Evolutionary conservation across 495 filamentous ascomycete species (phyloP), one percentile per base, ranked within the genome.

Genomic region (Entonaema liquescens): DNA sequence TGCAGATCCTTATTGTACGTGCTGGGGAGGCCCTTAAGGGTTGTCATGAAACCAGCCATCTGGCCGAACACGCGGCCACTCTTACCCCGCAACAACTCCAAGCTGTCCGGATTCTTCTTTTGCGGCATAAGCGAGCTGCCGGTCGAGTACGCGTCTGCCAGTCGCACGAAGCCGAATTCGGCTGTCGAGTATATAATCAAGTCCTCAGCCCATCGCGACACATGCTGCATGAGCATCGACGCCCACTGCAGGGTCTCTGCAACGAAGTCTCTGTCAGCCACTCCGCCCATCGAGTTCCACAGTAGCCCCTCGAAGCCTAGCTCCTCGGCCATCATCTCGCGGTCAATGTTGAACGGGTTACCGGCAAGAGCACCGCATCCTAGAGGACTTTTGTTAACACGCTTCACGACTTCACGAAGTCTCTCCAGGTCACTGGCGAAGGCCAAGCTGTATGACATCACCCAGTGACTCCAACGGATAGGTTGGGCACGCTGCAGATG

Each of bases 1-100:
- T 98, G 95, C 15, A 97, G 83, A 76, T 97, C 92, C 83, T 97
- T 97, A 84, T 98, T 97, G 84, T 97, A 98, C 5, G 93, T 96
- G 25, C 89, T 91, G 2, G 95, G 93, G 21, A 97, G 85, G 35
- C 91, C 91, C 83, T 98, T 98, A 77, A 92, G 88, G 13, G 90
- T 95, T 79, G 86, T 88, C 89, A 93, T 95, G 72, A 98, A 83
- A 35, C 95, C 95, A 7, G 92, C 86, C 90, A 97, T 93, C 73
- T 94, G 90, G 1, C 93, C 93, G 75, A 97, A 95, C 8, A 89
- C 89, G 49, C 94, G 85, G 1, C 94, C 94, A 35, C 87, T 83
- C 83, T 98, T 98, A 17, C 94, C 95, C 5, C 95, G 87, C 31
- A 98, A 84, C 53, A 98, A 87, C 79, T 98, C 95, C 33, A 98